Evolutionary conservation across 129 eudicot species (phyloP).

Genomic region (Saussurea involucrata): DNA sequence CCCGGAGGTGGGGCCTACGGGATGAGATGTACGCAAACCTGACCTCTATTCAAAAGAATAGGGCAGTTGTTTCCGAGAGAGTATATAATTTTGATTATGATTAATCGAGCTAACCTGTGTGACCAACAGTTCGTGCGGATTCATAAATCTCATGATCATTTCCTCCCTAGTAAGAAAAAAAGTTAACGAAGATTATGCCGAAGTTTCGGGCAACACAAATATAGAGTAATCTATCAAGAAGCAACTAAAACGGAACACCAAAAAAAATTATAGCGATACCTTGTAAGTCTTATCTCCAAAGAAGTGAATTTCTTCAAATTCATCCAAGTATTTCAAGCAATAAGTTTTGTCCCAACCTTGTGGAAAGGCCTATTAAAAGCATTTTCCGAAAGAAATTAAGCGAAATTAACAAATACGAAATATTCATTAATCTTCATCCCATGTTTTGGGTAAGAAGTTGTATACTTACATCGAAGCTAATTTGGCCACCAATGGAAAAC

Average conservation of each 20-base stretch:
- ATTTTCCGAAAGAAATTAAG: not conserved
- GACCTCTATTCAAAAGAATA: not conserved
- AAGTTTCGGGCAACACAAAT: not conserved
- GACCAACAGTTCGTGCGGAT: conserved; percentile 77
- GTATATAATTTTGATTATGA: not conserved
- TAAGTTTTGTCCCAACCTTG: conserved; percentile 98
- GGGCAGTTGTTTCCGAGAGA: not conserved
- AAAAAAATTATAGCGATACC: conserved; percentile 36
- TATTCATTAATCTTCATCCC: not conserved
- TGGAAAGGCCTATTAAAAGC: conserved; percentile 72
- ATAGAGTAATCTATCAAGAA: not conserved
- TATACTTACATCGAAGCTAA: conserved; percentile 92
- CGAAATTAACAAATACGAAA: not conserved
- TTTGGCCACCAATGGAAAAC: conserved; percentile 94
- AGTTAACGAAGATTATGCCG: not conserved
- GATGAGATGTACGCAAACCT: not conserved
- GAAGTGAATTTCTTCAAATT: conserved; percentile 84
- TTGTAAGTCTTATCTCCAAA: conserved; percentile 97
- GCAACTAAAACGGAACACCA: not conserved
- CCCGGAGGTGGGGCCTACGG: not conserved
- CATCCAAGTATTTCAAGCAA: conserved; percentile 85
- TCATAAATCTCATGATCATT: conserved; percentile 89
- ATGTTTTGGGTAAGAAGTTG: not conserved
- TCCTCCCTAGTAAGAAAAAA: conserved; percentile 75
- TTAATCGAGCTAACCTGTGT: conserved; percentile 69